phyloP scores from a whole-genome alignment of 257 asterid genomes.

The Prunella vulgaris region DNA sequence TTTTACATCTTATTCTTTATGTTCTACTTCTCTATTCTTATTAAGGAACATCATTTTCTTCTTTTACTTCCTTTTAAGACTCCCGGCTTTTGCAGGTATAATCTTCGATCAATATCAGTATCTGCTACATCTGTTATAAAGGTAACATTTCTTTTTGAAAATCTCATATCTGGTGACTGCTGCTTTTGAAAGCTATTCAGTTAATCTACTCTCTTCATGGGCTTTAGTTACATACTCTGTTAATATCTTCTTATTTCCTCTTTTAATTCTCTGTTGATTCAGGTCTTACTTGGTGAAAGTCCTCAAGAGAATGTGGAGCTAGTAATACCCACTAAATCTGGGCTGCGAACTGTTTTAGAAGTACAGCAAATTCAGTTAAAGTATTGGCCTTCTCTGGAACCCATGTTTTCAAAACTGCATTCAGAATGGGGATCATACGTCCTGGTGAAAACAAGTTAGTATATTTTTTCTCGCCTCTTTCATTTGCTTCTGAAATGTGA shows the following conservation, averaged over 20 bases:
- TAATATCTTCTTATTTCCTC: slow-evolving; percentile 18
- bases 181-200: slow-evolving; percentile 7
- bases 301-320: slow-evolving; percentile 36
- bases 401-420: slow-evolving; percentile 42
- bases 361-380: slow-evolving; percentile 69
- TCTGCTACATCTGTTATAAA: slow-evolving; percentile 89
- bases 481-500: slow-evolving; percentile 7
- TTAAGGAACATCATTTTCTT: not conserved
- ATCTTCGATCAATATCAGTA: slow-evolving; percentile 91
- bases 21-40: slow-evolving; percentile 10
- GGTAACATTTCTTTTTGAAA: slow-evolving; percentile 41
- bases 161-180: slow-evolving; percentile 15
- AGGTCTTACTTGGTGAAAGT: slow-evolving; percentile 90
- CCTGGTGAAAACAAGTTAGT: slow-evolving; percentile 58
- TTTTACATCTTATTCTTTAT: slow-evolving; percentile 6
- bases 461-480: slow-evolving; percentile 18
- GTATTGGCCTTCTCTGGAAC: slow-evolving; percentile 68
- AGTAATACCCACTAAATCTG: slow-evolving; percentile 61
- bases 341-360: slow-evolving; percentile 63
- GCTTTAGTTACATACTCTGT: not conserved
- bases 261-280: slow-evolving; percentile 30
- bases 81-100: slow-evolving; percentile 53
- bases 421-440: slow-evolving; percentile 50
- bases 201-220: not conserved
- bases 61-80: slow-evolving; percentile 18